phyloP scores from a whole-genome alignment of 176 grass and related monocot species.

The Raddia distichophylla region DNA sequence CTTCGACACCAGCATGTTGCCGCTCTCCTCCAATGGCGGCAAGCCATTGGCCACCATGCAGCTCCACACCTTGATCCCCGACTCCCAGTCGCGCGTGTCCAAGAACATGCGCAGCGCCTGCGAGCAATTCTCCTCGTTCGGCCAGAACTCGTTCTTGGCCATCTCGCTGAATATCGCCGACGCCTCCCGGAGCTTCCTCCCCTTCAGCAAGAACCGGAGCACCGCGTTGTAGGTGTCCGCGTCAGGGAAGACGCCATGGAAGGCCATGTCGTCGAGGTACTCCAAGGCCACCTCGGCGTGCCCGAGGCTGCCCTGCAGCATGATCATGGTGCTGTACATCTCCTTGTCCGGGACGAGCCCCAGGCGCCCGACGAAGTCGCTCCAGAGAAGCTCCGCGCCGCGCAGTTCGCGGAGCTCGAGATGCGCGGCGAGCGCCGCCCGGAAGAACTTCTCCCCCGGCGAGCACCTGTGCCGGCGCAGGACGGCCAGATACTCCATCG shows the following conservation, averaged over 20 bases:
- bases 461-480: conserved; percentile 54
- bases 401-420: conserved; percentile 38
- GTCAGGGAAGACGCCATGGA: conserved; percentile 69
- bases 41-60: conserved; percentile 70
- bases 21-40: conserved; percentile 64
- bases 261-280: conserved; percentile 75
- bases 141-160: conserved; percentile 76
- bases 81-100: conserved; percentile 59
- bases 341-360: conserved; percentile 52
- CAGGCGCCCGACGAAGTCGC: conserved; percentile 42
- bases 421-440: conserved; percentile 44
- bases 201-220: conserved; percentile 62
- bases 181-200: conserved; percentile 58
- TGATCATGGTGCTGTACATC: conserved; percentile 78
- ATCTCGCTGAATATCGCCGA: conserved; percentile 76
- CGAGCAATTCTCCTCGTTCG: conserved; percentile 50
- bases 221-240: conserved; percentile 57
- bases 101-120: conserved; percentile 57
- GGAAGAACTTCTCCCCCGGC: conserved; percentile 74
- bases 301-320: conserved; percentile 49
- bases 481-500: conserved; percentile 51
- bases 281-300: conserved; percentile 36
- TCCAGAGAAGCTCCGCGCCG: conserved; percentile 55
- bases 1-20: conserved; percentile 70
- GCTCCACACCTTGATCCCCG: conserved; percentile 68